Base-by-base conservation (phyloP, 2,329 filamentous ascomycete species). In the Monilinia polystroma region DNA sequence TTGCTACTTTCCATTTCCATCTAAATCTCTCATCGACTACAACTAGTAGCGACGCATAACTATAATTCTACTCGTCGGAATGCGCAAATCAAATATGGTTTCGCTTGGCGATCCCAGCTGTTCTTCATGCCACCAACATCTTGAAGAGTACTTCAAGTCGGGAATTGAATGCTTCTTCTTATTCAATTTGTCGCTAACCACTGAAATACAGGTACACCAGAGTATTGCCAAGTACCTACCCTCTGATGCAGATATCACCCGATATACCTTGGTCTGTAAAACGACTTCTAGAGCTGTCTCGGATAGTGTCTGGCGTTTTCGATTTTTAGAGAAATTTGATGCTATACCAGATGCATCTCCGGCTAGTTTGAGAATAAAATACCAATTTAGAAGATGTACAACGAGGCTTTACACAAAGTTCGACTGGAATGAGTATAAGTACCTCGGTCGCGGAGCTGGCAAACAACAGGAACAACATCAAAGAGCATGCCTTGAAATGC, bases 261-360 rank as follows among this genome's bases (percentile, higher is more conserved):
- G 70, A 63, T 84, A 80, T 71, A 73, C 76, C 8, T 66, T 72
- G 1, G 70, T 79, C 26, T 84, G 82, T 74, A 73, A 71, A 10
- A 71, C 70, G 4, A 79, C 79, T 0, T 72, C 76, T 45, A 64
- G 76, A 69, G 77, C 80, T 8, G 73, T 84, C 64, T 70, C 76
- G 12, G 66, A 70, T 32, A 80, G 78, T 8, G 81, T 84, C 72
- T 85, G 83, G 83, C 79, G 80, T 47, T 69, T 72, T 49, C 77
- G 75, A 23, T 85, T 82, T 70, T 72, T 76, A 18, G 66, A 74
- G 29, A 75, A 66, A 35, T 85, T 80, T 69, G 82, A 83, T 43
- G 80, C 29, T 51, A 70, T 59, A 63, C 57, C 35, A 53, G 73
- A 55, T 60, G 63, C 64, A 55, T 66, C 64, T 76, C 77, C 68